These are phyloP conservation scores for Aaosphaeria arxii DNA, from an alignment of 2,329 filamentous ascomycete species.

Conservation along the genomic window DNA sequence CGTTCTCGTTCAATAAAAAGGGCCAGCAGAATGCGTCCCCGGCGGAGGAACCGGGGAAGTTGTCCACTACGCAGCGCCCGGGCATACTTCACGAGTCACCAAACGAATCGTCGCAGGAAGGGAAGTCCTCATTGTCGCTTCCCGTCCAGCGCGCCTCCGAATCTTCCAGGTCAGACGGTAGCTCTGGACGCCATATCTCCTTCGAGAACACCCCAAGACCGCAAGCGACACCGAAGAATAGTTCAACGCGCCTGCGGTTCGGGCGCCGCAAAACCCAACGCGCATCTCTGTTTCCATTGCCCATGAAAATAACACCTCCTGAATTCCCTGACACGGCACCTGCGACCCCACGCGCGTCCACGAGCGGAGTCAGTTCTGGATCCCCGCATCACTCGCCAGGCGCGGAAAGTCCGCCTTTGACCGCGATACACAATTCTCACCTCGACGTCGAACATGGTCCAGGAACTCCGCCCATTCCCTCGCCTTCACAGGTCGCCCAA, in stretches of 20 bases:
- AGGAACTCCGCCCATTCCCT: conserved; percentile 41
- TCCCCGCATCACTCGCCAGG: conserved; percentile 32
- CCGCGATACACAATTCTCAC: conserved; percentile 26
- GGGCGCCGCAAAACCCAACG: conserved; percentile 69
- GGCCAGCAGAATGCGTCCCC: conserved; percentile 23
- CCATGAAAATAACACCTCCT: conserved; percentile 62
- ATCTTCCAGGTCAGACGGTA: conserved; percentile 86
- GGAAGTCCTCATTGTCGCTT: conserved; percentile 60
- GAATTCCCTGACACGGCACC: conserved; percentile 44
- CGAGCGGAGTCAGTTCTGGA: conserved; percentile 34
- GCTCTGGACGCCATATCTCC: conserved; percentile 54
- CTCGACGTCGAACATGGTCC: conserved; percentile 19
- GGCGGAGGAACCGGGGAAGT: conserved; percentile 49
- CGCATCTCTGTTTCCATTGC: conserved; percentile 82
- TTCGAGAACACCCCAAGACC: conserved; percentile 33
- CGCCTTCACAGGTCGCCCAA: conserved; percentile 52
- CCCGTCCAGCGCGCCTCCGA: conserved; percentile 70
- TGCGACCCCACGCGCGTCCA: conserved; percentile 45
- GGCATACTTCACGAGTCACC: conserved; percentile 56
- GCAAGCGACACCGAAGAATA: conserved; percentile 57
- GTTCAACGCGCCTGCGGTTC: conserved; percentile 69
- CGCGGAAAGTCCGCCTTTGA: conserved; percentile 41
- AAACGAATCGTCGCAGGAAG: conserved; percentile 61
- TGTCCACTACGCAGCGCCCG: conserved; percentile 55
- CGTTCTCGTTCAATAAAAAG: conserved; percentile 18